phyloP scores from a whole-genome alignment of 2,329 filamentous ascomycete genomes.

The Aspergillus sp. region DNA sequence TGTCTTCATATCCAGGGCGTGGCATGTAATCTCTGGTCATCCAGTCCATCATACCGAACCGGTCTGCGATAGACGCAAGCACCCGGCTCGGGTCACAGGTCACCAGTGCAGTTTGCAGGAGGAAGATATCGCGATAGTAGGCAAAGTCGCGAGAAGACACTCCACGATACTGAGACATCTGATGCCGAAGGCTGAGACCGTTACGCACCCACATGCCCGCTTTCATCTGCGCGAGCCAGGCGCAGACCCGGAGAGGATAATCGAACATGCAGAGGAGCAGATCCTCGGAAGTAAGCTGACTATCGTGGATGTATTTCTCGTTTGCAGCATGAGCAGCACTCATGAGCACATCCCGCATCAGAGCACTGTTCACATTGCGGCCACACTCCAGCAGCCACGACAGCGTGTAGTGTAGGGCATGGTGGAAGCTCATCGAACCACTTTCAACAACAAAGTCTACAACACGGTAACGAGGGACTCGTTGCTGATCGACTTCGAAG shows the following conservation, averaged over 20 bases:
- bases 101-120: slow-evolving; percentile 87
- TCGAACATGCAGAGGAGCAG: slow-evolving; percentile 87
- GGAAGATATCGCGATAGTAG: slow-evolving; percentile 91
- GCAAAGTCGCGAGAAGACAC: slow-evolving; percentile 88
- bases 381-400: slow-evolving; percentile 95
- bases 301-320: slow-evolving; percentile 61
- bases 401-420: slow-evolving; percentile 91
- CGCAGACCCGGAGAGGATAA: slow-evolving; percentile 87
- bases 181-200: slow-evolving; percentile 90
- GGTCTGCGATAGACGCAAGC: slow-evolving; percentile 84
- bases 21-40: slow-evolving; percentile 79
- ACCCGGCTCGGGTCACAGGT: slow-evolving; percentile 81
- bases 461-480: slow-evolving; percentile 62
- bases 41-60: slow-evolving; percentile 87
- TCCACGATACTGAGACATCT: slow-evolving; percentile 89
- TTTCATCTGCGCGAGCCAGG: slow-evolving; percentile 97
- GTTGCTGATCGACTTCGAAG: slow-evolving; percentile 61
- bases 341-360: slow-evolving; percentile 68
- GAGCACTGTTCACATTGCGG: slow-evolving; percentile 69
- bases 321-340: slow-evolving; percentile 64
- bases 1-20: slow-evolving; percentile 76
- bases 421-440: slow-evolving; percentile 94
- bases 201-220: slow-evolving; percentile 98
- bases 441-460: slow-evolving; percentile 87
- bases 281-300: slow-evolving; percentile 64